A percentile compares a stretch with the other conserved stretches of the same genome.
Evolutionary conservation across 495 filamentous ascomycete genomes (phyloP).

Genomic region (Aspergillus wentii): DNA sequence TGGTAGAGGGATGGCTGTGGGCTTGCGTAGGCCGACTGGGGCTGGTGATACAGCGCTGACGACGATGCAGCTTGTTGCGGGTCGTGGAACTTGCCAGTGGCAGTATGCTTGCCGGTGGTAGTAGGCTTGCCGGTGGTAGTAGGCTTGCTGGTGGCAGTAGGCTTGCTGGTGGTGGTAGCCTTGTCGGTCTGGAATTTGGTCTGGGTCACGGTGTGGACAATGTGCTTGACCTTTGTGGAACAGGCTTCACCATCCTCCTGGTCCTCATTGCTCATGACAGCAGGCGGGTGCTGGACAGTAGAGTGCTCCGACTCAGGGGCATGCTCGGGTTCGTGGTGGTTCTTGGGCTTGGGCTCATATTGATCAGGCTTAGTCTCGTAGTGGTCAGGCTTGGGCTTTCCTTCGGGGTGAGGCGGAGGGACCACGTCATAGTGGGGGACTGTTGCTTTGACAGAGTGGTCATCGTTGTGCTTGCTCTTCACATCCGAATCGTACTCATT

Average conservation of each 20-base stretch:
- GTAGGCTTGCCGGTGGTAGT: background rate
- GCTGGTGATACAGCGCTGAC: background rate
- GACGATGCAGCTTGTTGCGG: background rate
- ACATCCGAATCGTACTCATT: conserved; percentile 15
- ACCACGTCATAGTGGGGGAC: no score
- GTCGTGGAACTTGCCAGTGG: no score
- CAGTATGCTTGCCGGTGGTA: background rate
- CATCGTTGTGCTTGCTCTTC: conserved; percentile 18
- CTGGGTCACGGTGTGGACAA: conserved; percentile 7
- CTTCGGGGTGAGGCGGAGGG: no score
- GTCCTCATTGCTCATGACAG: no score
- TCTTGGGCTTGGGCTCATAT: background rate
- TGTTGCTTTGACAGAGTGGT: conserved; percentile 26
- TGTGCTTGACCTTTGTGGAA: conserved; percentile 1
- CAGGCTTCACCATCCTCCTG: background rate
- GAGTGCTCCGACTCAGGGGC: background rate
- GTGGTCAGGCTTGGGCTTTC: conserved; percentile 2
- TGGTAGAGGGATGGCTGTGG: no score
- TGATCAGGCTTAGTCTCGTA: no score
- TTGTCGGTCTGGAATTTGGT: no score
- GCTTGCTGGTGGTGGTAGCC: background rate
- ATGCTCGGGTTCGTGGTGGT: background rate
- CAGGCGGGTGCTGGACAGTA: no score
- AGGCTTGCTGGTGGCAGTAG: background rate
- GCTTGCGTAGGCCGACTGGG: background rate